phyloP scores from a whole-genome alignment of 1,284 basidiomycete species.

The Rhodotorula mucilaginosa region DNA sequence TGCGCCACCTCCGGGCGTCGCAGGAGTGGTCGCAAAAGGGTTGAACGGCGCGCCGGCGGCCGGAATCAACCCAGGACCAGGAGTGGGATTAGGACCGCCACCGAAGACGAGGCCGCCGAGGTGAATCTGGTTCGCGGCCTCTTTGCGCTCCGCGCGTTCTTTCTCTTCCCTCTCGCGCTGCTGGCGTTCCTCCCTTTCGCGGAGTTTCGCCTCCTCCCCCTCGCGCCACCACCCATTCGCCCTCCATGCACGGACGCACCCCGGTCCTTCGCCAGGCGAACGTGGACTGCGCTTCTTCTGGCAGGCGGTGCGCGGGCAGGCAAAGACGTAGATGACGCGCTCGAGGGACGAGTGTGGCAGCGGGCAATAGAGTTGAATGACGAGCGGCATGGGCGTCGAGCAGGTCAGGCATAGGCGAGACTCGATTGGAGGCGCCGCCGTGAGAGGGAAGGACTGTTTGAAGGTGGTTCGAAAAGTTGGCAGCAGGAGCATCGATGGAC shows the following conservation, averaged over 20 bases:
- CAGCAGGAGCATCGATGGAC: too few species aligned
- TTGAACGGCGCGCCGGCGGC: neutral
- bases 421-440: slow-evolving; percentile 48
- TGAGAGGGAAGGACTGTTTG: slow-evolving; percentile 41
- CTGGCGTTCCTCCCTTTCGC: slow-evolving; percentile 17
- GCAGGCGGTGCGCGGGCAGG: slow-evolving; percentile 64
- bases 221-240: slow-evolving; percentile 30
- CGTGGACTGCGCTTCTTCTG: slow-evolving; percentile 60
- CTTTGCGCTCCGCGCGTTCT: slow-evolving; percentile 3
- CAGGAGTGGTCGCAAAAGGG: neutral
- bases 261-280: neutral
- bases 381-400: slow-evolving; percentile 66
- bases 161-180: slow-evolving; percentile 12
- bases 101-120: slow-evolving; percentile 39
- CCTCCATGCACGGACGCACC: slow-evolving; percentile 27
- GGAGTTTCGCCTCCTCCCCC: slow-evolving; percentile 15
- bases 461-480: too few species aligned
- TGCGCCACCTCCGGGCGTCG: neutral
- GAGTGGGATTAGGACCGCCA: neutral
- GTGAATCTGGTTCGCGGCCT: slow-evolving; percentile 14
- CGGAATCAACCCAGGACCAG: too few species aligned
- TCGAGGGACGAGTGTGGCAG: slow-evolving; percentile 76
- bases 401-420: slow-evolving; percentile 63
- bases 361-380: slow-evolving; percentile 80
- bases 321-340: slow-evolving; percentile 75